These are phyloP conservation scores for Sclerotinia glacialis DNA, from an alignment of 2,329 filamentous ascomycete species.

Conservation along the genomic window DNA sequence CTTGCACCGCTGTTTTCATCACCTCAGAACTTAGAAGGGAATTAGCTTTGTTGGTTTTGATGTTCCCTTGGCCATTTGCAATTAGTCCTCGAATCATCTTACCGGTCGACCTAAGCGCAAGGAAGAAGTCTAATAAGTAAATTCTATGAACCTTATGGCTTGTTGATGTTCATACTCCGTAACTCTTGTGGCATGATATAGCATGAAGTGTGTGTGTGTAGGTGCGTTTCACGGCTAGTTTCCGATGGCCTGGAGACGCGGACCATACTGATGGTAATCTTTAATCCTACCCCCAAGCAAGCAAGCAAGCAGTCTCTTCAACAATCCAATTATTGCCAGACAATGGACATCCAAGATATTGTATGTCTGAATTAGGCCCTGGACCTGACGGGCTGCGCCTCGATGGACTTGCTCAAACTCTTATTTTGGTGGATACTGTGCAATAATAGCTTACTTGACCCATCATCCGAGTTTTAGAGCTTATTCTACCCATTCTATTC, in stretches of 20 bases:
- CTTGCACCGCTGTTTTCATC: not conserved
- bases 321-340: not conserved
- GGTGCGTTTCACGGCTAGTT: constrained; percentile 5
- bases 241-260: constrained; percentile 8
- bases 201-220: not conserved
- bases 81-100: not conserved
- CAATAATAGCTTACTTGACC: not conserved
- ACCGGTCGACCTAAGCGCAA: not conserved
- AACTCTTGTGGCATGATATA: not conserved
- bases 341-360: too few species aligned
- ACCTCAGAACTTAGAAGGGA: not conserved
- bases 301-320: not conserved
- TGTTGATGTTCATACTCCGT: not conserved
- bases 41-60: not conserved
- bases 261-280: constrained; percentile 12
- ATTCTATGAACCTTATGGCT: not conserved
- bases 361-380: not conserved
- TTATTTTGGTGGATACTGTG: not conserved
- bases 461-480: not conserved
- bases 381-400: not conserved
- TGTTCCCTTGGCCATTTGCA: not conserved
- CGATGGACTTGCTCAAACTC: not conserved
- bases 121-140: not conserved
- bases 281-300: not conserved
- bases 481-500: constrained; percentile 18